Conservation (phyloP, 176 grass and related monocot species). For the Zea luxurians region DNA sequence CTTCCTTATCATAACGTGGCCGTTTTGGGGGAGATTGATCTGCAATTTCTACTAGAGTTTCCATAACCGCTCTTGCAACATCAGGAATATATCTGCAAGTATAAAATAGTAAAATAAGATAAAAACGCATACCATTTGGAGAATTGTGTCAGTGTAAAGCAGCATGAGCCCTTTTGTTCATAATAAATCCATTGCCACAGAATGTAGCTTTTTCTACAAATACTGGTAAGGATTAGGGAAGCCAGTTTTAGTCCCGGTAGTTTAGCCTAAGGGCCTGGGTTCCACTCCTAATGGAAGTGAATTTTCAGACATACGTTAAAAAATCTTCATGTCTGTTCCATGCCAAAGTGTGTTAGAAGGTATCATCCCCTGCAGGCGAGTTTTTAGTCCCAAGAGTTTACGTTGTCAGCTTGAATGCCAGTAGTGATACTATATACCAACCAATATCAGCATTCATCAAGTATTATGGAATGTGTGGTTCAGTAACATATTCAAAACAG, state of each 20-base stretch:
- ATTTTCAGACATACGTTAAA: too few species aligned
- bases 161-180: neutral
- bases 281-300: too few species aligned
- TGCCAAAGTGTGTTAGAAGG: too few species aligned
- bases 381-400: neutral
- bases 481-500: neutral
- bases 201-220: constrained; percentile 23
- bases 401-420: constrained; percentile 9
- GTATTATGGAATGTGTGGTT: constrained; percentile 7
- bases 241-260: neutral
- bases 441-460: constrained; percentile 26
- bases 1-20: constrained; percentile 65
- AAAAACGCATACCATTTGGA: neutral
- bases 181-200: neutral
- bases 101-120: constrained; percentile 20
- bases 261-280: too few species aligned
- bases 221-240: neutral
- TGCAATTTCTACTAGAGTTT: constrained; percentile 79
- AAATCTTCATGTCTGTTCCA: too few species aligned
- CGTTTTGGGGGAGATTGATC: constrained; percentile 56
- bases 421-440: neutral
- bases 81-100: constrained; percentile 87
- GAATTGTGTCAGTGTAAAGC: neutral
- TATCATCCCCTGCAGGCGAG: too few species aligned
- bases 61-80: constrained; percentile 92